Percentiles rank a stretch among this genome's conserved stretches.
Conservation (phyloP, 1,284 basidiomycete species). For the Vanrija sp. region DNA sequence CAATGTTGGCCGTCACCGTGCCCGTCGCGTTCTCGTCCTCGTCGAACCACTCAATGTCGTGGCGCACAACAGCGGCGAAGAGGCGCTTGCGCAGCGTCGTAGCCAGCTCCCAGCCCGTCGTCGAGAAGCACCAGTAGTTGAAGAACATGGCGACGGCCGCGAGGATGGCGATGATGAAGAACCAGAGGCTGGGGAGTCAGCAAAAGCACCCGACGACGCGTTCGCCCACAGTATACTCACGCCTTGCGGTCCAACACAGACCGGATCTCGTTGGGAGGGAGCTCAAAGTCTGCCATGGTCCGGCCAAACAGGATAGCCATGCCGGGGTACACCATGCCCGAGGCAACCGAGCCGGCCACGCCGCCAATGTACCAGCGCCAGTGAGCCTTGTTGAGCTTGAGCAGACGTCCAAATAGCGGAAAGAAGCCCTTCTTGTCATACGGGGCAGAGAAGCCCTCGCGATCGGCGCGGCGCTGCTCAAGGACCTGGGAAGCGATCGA, state of each 20-base stretch:
- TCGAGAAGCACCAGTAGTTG: conserved; percentile 66
- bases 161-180: conserved; percentile 75
- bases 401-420: conserved; percentile 2
- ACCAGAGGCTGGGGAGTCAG: too few relatives aligned
- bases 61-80: conserved; percentile 72
- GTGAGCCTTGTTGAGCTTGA: conserved; percentile 35
- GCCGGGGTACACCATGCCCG: conserved; percentile 77
- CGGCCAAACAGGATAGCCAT: conserved; percentile 75
- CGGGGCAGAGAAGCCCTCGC: background rate
- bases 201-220: too few relatives aligned
- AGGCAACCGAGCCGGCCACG: conserved; percentile 30
- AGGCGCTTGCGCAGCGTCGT: conserved; percentile 62
- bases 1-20: conserved; percentile 70
- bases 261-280: conserved; percentile 36
- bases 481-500: background rate
- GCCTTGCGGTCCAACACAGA: conserved; percentile 38
- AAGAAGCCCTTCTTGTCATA: background rate
- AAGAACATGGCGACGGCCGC: conserved; percentile 60
- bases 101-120: conserved; percentile 64
- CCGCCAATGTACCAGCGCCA: conserved; percentile 43
- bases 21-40: conserved; percentile 75
- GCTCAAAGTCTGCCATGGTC: conserved; percentile 62
- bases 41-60: conserved; percentile 88
- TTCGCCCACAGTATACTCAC: too few relatives aligned
- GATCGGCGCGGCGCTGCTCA: background rate